These are phyloP conservation scores for Astrocystis sublimbata DNA, from an alignment of 495 filamentous ascomycete genomes.

Conservation along the genomic window DNA sequence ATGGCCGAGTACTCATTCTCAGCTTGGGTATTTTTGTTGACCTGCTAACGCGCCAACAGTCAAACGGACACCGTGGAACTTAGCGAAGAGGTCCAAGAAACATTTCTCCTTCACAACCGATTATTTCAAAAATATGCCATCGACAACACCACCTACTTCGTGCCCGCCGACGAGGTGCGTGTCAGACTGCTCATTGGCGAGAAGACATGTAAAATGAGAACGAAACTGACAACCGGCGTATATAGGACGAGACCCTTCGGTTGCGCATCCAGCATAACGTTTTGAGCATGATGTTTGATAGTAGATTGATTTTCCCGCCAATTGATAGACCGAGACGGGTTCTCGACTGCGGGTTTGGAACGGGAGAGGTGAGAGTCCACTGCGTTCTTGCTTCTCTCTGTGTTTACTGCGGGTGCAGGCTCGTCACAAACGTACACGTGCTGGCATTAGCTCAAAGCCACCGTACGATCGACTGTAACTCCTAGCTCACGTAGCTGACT, in stretches of 20 bases:
- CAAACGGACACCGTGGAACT: slow-evolving; percentile 37
- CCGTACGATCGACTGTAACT: neutral
- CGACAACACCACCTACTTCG: slow-evolving; percentile 70
- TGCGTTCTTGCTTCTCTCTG: slow-evolving; percentile 51
- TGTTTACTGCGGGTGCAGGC: neutral
- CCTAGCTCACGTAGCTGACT: neutral
- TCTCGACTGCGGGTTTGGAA: slow-evolving; percentile 77
- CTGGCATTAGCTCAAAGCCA: neutral
- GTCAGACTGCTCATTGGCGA: slow-evolving; percentile 7
- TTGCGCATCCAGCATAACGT: slow-evolving; percentile 70
- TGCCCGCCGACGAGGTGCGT: slow-evolving; percentile 79
- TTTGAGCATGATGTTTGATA: slow-evolving; percentile 72
- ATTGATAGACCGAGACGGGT: slow-evolving; percentile 63
- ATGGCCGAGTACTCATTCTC: slow-evolving; percentile 34
- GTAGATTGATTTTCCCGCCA: slow-evolving; percentile 77
- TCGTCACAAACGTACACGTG: neutral
- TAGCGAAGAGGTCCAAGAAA: slow-evolving; percentile 56
- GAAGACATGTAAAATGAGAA: neutral
- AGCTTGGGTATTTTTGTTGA: slow-evolving; percentile 19
- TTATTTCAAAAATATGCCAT: slow-evolving; percentile 75
- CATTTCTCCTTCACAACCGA: slow-evolving; percentile 65
- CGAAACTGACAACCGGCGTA: slow-evolving; percentile 22
- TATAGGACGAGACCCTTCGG: slow-evolving; percentile 78
- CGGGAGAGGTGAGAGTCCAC: slow-evolving; percentile 55
- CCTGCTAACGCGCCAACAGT: slow-evolving; percentile 27